phyloP scores from a whole-genome alignment of 2,329 filamentous ascomycete genomes.

The Sclerotiophoma versabilis region DNA sequence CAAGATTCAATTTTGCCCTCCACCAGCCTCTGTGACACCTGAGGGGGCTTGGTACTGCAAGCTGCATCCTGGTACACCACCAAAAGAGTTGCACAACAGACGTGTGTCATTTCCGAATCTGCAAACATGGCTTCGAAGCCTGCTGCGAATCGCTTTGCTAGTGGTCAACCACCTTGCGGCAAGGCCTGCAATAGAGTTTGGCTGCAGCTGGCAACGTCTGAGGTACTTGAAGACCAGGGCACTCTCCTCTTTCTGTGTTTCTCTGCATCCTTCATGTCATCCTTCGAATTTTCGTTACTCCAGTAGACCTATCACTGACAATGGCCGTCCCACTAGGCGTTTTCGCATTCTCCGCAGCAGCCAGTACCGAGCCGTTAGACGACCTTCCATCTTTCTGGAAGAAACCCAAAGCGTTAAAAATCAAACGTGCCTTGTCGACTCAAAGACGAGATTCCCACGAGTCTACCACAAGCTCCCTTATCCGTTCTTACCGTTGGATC shows the following conservation, averaged over 20 bases:
- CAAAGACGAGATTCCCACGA: slow-evolving; percentile 37
- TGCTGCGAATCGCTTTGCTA: slow-evolving; percentile 28
- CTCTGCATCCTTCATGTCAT: slow-evolving; percentile 27
- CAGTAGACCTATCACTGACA: slow-evolving; percentile 39
- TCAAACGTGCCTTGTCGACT: slow-evolving; percentile 38
- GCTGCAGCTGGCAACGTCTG: slow-evolving; percentile 39
- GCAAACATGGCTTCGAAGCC: slow-evolving; percentile 38
- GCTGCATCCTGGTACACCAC: slow-evolving; percentile 41
- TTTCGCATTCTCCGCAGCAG: slow-evolving; percentile 45
- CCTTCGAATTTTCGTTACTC: slow-evolving; percentile 5
- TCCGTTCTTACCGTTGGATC: slow-evolving; percentile 30
- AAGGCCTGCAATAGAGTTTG: slow-evolving; percentile 37
- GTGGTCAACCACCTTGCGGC: slow-evolving; percentile 43
- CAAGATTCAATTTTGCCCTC: slow-evolving; percentile 15
- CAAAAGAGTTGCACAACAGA: slow-evolving; percentile 45
- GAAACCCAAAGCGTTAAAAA: slow-evolving; percentile 38
- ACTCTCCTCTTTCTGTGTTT: slow-evolving; percentile 34
- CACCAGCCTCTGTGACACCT: slow-evolving; percentile 33
- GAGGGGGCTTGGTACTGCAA: slow-evolving; percentile 36
- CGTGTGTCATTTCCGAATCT: slow-evolving; percentile 39
- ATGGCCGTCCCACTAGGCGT: slow-evolving; percentile 51
- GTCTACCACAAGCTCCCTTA: slow-evolving; percentile 40
- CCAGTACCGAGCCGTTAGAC: slow-evolving; percentile 44
- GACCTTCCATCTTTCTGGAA: slow-evolving; percentile 44
- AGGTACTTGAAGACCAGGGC: slow-evolving; percentile 43